These are phyloP conservation scores for Achlya hypogyna DNA, from an alignment of 352 stramenopile genomes.

Conservation along the genomic window DNA sequence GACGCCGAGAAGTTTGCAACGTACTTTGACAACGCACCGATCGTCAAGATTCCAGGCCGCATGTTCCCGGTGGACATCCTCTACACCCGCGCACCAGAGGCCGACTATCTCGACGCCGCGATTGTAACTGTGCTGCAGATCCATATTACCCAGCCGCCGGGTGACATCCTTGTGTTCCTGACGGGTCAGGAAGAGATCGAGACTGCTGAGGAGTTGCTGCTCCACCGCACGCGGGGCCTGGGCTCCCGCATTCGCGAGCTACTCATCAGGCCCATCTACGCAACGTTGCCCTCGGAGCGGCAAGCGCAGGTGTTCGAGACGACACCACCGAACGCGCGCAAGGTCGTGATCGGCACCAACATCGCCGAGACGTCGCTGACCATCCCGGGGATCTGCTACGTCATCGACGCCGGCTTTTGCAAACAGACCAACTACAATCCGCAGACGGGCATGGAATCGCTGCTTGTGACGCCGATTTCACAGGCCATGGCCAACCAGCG, in stretches of 20 bases:
- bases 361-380: constrained; percentile 99
- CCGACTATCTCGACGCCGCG: constrained; percentile 98
- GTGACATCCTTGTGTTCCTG: constrained; percentile 99
- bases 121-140: constrained; percentile 98
- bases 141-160: constrained; percentile 95
- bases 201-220: constrained; percentile 92
- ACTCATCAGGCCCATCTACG: constrained; percentile 98
- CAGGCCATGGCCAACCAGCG: constrained; percentile 96
- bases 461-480: constrained; percentile 97
- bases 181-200: constrained; percentile 99
- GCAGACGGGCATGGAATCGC: constrained; percentile 97
- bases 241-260: constrained; percentile 97
- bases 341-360: constrained; percentile 99
- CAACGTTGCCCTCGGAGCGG: constrained; percentile 95
- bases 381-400: constrained; percentile 98
- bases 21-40: constrained; percentile 98
- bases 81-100: constrained; percentile 97
- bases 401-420: constrained; percentile 99
- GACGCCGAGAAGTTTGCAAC: constrained; percentile 98
- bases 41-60: constrained; percentile 98
- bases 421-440: constrained; percentile 99
- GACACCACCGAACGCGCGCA: constrained; percentile 91
- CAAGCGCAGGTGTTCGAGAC: constrained; percentile 99
- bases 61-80: constrained; percentile 95
- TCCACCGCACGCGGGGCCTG: constrained; percentile 87